Evolutionary conservation across 805 yeast genomes (phyloP).

Genomic region (Candida dajiaensis): DNA sequence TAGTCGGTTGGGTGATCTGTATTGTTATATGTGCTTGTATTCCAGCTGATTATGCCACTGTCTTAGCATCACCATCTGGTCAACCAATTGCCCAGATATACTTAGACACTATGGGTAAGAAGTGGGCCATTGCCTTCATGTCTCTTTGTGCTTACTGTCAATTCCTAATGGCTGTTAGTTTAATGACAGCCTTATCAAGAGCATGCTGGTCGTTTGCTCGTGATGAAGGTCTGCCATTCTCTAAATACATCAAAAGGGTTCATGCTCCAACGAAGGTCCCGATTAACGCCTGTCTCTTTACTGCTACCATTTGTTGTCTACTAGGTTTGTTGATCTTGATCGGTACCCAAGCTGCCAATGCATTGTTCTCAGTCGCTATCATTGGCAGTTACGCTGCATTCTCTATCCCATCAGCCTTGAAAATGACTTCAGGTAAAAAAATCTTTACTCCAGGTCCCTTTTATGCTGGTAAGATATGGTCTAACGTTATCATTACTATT

Average conservation of each 20-base stretch:
- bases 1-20: conserved; percentile 51
- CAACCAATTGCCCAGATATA: conserved; percentile 61
- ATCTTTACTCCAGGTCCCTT: conserved; percentile 59
- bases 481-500: conserved; percentile 36
- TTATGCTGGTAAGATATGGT: conserved; percentile 44
- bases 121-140: conserved; percentile 64
- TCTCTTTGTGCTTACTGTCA: conserved; percentile 51
- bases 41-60: conserved; percentile 23
- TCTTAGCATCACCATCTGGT: conserved; percentile 35
- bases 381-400: conserved; percentile 61
- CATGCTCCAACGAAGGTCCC: conserved; percentile 52
- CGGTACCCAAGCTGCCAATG: conserved; percentile 55
- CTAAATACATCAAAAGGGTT: conserved; percentile 46
- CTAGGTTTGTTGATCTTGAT: conserved; percentile 56
- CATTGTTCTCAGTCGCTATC: conserved; percentile 58
- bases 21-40: conserved; percentile 51
- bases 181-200: conserved; percentile 58
- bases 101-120: conserved; percentile 53
- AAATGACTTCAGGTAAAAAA: conserved; percentile 30
- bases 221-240: conserved; percentile 68
- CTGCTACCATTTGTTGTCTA: conserved; percentile 41
- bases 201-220: conserved; percentile 74
- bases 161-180: conserved; percentile 60
- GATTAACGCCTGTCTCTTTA: conserved; percentile 52
- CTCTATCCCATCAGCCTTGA: conserved; percentile 53